Percentiles rank a stretch among this genome's conserved stretches.
Conservation (phyloP, 2,329 filamentous ascomycete species). For the Coleophoma eucalyptorum region DNA sequence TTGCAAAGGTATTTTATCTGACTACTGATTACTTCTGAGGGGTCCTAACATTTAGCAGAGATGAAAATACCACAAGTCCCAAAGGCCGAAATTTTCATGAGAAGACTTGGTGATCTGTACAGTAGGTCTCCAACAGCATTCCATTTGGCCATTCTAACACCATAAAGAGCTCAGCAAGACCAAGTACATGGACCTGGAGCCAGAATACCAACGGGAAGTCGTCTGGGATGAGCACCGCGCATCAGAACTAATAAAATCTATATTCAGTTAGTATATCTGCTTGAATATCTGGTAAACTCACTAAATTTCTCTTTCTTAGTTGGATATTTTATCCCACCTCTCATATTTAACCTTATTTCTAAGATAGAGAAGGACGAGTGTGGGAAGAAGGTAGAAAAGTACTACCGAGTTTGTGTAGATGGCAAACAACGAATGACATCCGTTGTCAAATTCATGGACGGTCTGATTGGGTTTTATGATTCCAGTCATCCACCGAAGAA, state of each 20-base stretch:
- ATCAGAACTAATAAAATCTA: slow-evolving; percentile 23
- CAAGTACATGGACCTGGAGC: slow-evolving; percentile 35
- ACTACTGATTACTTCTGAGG: no score
- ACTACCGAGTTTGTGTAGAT: slow-evolving; percentile 37
- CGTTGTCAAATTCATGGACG: slow-evolving; percentile 38
- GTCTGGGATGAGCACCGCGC: slow-evolving; percentile 36
- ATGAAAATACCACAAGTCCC: slow-evolving; percentile 24
- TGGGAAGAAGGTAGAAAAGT: slow-evolving; percentile 12
- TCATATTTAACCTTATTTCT: slow-evolving; percentile 37
- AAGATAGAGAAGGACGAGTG: slow-evolving; percentile 8
- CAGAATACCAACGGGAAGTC: slow-evolving; percentile 42
- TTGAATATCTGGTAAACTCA: neutral
- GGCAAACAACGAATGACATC: slow-evolving; percentile 45
- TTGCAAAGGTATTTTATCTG: slow-evolving; percentile 16
- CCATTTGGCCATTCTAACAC: slow-evolving; percentile 7
- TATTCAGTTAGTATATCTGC: slow-evolving; percentile 19
- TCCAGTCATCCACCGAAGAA: slow-evolving; percentile 30
- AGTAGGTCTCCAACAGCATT: slow-evolving; percentile 8
- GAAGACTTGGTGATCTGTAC: slow-evolving; percentile 16
- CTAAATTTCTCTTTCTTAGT: slow-evolving; percentile 14
- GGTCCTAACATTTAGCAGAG: slow-evolving; percentile 3
- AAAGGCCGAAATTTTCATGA: slow-evolving; percentile 18
- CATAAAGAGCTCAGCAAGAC: slow-evolving; percentile 22
- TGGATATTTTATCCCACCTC: slow-evolving; percentile 37
- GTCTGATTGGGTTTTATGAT: slow-evolving; percentile 39